Conservation (phyloP, 2,329 filamentous ascomycete genomes). For the Colletotrichum orchidophilum region DNA sequence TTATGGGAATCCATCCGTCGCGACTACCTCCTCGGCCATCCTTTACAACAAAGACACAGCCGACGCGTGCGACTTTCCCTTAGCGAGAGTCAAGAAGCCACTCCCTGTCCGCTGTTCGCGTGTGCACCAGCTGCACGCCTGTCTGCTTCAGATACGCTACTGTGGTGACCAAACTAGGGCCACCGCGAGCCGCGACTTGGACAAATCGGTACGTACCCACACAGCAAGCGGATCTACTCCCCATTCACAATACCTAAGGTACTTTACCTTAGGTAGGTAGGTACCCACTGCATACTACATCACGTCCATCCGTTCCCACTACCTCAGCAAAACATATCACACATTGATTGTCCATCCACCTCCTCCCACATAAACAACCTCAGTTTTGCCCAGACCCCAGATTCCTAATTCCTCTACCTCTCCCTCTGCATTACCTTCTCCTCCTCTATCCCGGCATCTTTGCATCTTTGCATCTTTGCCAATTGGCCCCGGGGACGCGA, state of each 20-base stretch:
- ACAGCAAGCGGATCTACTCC: not conserved
- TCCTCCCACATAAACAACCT: constrained; percentile 27
- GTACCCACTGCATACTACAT: constrained; percentile 32
- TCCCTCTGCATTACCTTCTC: constrained; percentile 4
- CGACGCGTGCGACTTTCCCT: constrained; percentile 15
- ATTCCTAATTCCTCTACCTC: constrained; percentile 1
- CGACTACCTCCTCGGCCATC: constrained; percentile 4
- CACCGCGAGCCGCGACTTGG: constrained; percentile 15
- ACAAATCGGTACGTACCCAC: constrained; percentile 24
- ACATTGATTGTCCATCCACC: constrained; percentile 14
- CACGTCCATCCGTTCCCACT: constrained; percentile 32
- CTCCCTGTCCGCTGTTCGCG: constrained; percentile 27
- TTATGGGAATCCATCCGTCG: not conserved
- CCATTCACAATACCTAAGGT: constrained; percentile 27
- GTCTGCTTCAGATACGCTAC: constrained; percentile 19
- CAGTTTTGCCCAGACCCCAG: not conserved
- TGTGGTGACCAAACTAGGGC: constrained; percentile 32
- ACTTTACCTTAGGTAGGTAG: too few species aligned
- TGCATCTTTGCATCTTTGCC: not conserved
- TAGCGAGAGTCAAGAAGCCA: constrained; percentile 27
- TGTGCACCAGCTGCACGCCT: not conserved
- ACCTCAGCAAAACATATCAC: constrained; percentile 33
- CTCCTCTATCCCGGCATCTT: not conserved
- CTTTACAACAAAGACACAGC: constrained; percentile 25
- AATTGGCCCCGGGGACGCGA: constrained; percentile 27